A percentile compares a stretch with the other conserved stretches of the same genome.
phyloP scores from a whole-genome alignment of 495 filamentous ascomycete genomes.

The Penicillium steckii region DNA sequence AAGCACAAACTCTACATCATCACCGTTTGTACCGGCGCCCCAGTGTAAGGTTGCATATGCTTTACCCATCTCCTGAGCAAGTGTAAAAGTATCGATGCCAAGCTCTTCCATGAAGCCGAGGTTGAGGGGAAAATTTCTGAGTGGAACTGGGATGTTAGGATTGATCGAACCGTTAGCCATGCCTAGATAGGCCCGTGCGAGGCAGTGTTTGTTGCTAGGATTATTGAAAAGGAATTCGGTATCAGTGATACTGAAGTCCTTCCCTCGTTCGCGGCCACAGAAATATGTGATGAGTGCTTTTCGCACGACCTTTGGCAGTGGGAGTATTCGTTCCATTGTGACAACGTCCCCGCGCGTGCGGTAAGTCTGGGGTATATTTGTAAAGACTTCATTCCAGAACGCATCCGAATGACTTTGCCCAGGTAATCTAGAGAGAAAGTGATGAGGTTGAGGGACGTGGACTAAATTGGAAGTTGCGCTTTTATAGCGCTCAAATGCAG shows the following conservation, averaged over 20 bases:
- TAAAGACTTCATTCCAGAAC: slow-evolving; percentile 5
- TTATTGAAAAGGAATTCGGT: background rate
- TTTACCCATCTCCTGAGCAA: slow-evolving; percentile 9
- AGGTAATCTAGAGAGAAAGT: background rate
- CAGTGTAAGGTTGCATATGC: slow-evolving; percentile 16
- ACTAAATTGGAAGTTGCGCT: background rate
- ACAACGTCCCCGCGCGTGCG: slow-evolving; percentile 4
- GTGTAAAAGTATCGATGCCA: background rate
- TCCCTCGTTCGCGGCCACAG: background rate
- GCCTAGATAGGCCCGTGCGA: slow-evolving; percentile 7
- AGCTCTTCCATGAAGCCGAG: slow-evolving; percentile 3
- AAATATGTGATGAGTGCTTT: slow-evolving; percentile 2
- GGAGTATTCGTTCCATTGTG: slow-evolving; percentile 7
- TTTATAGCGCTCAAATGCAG: slow-evolving; percentile 5
- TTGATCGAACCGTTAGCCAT: slow-evolving; percentile 32
- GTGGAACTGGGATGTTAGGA: background rate
- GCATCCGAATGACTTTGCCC: background rate
- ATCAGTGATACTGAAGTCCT: background rate
- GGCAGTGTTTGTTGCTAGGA: slow-evolving; percentile 12
- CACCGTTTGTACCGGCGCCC: slow-evolving; percentile 8
- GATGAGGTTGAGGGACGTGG: background rate
- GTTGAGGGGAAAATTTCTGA: slow-evolving; percentile 13
- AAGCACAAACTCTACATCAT: slow-evolving; percentile 20
- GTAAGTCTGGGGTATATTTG: slow-evolving; percentile 2
- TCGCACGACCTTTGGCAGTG: slow-evolving; percentile 7